Evolutionary conservation across 164 flowering plant species (phyloP).

Genomic region (Saururus chinensis): DNA sequence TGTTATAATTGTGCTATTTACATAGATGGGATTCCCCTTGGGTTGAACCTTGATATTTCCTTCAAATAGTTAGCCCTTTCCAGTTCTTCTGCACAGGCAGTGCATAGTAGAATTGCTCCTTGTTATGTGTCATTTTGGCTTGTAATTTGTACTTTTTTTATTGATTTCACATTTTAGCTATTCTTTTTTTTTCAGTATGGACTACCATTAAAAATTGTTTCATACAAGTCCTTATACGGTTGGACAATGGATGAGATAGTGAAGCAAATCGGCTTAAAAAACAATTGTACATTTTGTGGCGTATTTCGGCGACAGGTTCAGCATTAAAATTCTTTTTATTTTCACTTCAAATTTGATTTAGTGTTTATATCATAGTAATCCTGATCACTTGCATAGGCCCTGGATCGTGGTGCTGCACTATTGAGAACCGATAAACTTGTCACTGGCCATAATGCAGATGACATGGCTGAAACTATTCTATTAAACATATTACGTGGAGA

Average conservation of each 20-base stretch:
- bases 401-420: constrained; percentile 96
- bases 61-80: no score
- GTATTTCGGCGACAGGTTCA: constrained; percentile 95
- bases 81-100: no score
- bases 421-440: constrained; percentile 86
- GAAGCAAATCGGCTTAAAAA: constrained; percentile 91
- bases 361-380: neutral
- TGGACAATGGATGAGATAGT: constrained; percentile 99
- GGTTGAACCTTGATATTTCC: no score
- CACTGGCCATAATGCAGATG: constrained; percentile 99
- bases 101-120: no score
- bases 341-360: neutral
- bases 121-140: neutral
- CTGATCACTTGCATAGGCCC: constrained; percentile 44
- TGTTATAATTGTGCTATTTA: no score
- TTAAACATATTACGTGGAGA: constrained; percentile 92
- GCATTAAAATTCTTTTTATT: neutral
- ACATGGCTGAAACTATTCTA: constrained; percentile 94
- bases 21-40: no score
- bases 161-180: neutral
- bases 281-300: constrained; percentile 98
- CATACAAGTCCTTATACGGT: constrained; percentile 92
- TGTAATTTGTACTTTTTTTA: neutral
- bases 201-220: constrained; percentile 79
- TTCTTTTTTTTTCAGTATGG: constrained; percentile 51